Evolutionary conservation across 2,329 filamentous ascomycete species (phyloP).

Genomic region (Rutstroemia sydowiana): DNA sequence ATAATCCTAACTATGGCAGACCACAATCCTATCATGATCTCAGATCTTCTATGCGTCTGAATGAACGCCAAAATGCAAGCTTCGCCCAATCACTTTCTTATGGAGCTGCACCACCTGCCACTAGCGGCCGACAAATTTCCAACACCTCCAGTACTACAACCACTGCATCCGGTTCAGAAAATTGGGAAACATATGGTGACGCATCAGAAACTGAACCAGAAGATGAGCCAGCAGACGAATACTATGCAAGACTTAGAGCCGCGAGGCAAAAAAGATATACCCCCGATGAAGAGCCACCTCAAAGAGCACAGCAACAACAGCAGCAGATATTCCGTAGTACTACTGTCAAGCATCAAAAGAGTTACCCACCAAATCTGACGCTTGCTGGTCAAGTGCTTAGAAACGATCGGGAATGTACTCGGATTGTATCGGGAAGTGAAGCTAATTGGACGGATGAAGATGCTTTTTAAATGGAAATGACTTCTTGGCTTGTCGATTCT

Average conservation of each 20-base stretch:
- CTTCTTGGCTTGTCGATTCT: too few species aligned
- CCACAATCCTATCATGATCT: slow-evolving; percentile 34
- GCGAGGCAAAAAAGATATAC: slow-evolving; percentile 58
- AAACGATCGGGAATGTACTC: slow-evolving; percentile 51
- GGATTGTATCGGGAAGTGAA: slow-evolving; percentile 56
- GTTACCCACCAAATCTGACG: slow-evolving; percentile 40
- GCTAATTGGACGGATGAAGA: slow-evolving; percentile 58
- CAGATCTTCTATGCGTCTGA: slow-evolving; percentile 37
- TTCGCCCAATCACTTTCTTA: slow-evolving; percentile 24
- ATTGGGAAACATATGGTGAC: slow-evolving; percentile 96
- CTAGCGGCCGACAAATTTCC: slow-evolving; percentile 57
- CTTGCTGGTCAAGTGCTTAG: slow-evolving; percentile 41
- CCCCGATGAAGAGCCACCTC: slow-evolving; percentile 35
- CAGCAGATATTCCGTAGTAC: slow-evolving; percentile 29
- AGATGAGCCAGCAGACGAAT: slow-evolving; percentile 72
- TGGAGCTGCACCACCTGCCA: slow-evolving; percentile 21
- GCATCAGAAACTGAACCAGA: slow-evolving; percentile 72
- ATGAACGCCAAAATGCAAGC: too few species aligned
- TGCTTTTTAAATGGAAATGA: slow-evolving; percentile 36
- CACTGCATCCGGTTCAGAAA: slow-evolving; percentile 75
- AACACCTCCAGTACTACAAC: slow-evolving; percentile 61
- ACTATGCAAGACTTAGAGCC: slow-evolving; percentile 73
- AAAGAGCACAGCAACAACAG: too few species aligned
- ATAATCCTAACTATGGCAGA: slow-evolving; percentile 27
- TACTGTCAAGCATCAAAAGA: slow-evolving; percentile 47